phyloP scores from a whole-genome alignment of 176 grass and related monocot species.

The Hyparrhenia diplandra region DNA sequence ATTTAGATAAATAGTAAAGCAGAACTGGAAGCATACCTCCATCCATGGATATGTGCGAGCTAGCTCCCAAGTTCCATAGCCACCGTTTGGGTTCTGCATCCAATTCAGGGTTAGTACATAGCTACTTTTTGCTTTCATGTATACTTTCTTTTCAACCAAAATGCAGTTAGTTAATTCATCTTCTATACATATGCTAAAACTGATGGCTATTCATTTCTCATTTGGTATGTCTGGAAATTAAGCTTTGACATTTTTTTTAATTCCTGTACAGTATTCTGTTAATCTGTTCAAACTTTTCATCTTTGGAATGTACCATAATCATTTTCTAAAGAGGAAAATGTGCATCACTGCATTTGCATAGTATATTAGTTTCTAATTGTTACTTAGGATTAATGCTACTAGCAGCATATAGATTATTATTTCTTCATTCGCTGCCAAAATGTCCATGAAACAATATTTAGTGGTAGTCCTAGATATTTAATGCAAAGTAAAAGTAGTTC shows the following conservation, averaged over 20 bases:
- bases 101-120: slow-evolving; percentile 5
- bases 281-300: slow-evolving; percentile 1
- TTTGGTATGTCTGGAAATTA: not conserved
- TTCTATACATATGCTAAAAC: not conserved
- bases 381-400: not conserved
- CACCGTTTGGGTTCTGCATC: slow-evolving; percentile 66
- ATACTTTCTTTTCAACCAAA: not conserved
- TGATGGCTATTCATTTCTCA: not conserved
- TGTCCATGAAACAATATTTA: slow-evolving; percentile 9
- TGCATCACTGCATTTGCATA: not conserved
- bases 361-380: not conserved
- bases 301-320: not conserved
- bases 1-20: slow-evolving; percentile 7
- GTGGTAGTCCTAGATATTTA: not conserved
- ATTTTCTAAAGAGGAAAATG: not conserved
- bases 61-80: slow-evolving; percentile 68
- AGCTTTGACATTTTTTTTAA: not conserved
- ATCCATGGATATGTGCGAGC: slow-evolving; percentile 68
- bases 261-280: not conserved
- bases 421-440: not conserved
- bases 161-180: not conserved
- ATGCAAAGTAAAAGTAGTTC: slow-evolving; percentile 13
- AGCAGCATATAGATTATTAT: not conserved
- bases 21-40: slow-evolving; percentile 38
- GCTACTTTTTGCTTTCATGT: not conserved